Base-by-base conservation (phyloP, 257 asterid genomes). In the Nemophila menziesii region DNA sequence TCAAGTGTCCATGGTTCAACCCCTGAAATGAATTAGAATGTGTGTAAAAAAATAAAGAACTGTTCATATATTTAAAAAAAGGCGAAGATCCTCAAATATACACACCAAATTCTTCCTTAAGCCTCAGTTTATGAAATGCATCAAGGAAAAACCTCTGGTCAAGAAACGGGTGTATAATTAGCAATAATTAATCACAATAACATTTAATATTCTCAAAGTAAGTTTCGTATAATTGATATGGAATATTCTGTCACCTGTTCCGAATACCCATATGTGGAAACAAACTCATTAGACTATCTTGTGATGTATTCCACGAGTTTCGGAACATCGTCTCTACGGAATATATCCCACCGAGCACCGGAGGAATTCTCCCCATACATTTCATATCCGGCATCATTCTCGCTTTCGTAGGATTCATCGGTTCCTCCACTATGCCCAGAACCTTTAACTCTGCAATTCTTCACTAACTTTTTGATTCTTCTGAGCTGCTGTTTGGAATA, bases 281-380 rank as follows among this genome's bases (percentile, higher is more conserved):
- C n/a, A 51, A 90, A 74, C 77, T 85, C 99, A 55, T 59, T 66
- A 37, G 89, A 72, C 57, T 90, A 94, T 50, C 62, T 73, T 54
- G 39, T 55, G 33, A 90, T 80, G 68, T 90, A 90, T 55, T 81
- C 93, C 20, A 74, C 41, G 57, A 90, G 83, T 62, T 81, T 85
- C 4, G 99, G 92, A 54, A 77, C 94, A 46, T 90, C 99, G 67
- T 85, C 61, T 56, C 93, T 59, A 16, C 86, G 71, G 16, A 90
- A 90, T 55, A 90, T 63, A 49, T 90, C 99, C 99, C 99, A 90
- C 20, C 57, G 76, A 47, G 96, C 86, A 66, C 93, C 94, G n/a
- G n/a, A n/a, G n/a, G n/a, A n/a, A n/a, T n/a, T n/a, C 24, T 62
- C 56, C 24, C 22, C 60, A 60, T 52, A 65, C 52, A 67, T 73